Evolutionary conservation across 345 rosid species (phyloP), one percentile per base, ranked within the genome.

Genomic region (Sonneratia alba): DNA sequence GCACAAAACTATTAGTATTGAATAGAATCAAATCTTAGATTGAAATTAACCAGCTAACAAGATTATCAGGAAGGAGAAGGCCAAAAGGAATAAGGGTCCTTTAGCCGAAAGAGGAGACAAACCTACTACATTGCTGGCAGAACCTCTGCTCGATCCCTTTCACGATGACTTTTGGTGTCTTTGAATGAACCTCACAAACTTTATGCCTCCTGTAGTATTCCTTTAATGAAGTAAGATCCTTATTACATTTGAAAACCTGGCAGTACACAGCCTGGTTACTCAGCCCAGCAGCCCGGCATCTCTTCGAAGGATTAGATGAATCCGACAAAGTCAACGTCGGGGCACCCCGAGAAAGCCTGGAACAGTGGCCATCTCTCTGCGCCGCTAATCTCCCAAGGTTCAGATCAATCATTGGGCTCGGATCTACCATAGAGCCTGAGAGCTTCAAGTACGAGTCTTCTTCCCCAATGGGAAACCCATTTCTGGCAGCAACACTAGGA

Each of bases 41-140:
- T 3, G 6, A 59, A 24, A 18, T 14, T 18, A 59, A 9, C 64
- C 32, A 22, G 24, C 34, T n/a, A 24, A 59, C 34, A 59, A 12
- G 1, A 16, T 6, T 21, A 9, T 6, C 64, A 59, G 34, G 34
- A 9, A 22, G 21, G 53, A 59, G 7, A n/a, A 59, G 34, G 36
- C 64, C 22, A 59, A 59, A 59, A 22, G 64, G 34, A 59, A 24
- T 8, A 12, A 59, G 22, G 36, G 7, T 22, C 24, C 15, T 15
- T 67, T 7, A 67, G 45, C 16, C 14, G 18, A 32, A 47, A 67
- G 47, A 63, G 48, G 19, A 42, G 55, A 68, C 73, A 42, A 71
- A 92, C 97, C 97, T 90, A 85, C 98, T 93, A 70, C 98, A 92
- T 77, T 92, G 98, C 72, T 92, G 97, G 75, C 98, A 93, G 74